Base-by-base conservation (phyloP, 2,329 filamentous ascomycete species). In the Monilinia laxa region DNA sequence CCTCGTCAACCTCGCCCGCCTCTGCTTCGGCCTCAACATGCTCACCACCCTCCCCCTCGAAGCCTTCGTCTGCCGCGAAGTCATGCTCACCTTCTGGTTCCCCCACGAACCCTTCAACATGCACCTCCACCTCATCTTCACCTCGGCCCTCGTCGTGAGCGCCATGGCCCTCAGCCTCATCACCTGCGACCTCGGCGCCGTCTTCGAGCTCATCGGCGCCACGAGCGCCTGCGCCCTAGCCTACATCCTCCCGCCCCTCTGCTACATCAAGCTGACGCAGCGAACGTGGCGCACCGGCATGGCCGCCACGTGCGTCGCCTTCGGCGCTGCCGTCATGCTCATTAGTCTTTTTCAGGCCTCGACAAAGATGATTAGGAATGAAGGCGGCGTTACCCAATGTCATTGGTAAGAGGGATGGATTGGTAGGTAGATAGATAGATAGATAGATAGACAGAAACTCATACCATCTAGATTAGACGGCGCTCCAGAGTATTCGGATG, bases 21-120 rank as follows among this genome's bases (percentile, higher is more conserved):
- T 99, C 62, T 97, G 92, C 80, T 98, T 99, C 76, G 95, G 95
- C 2, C 85, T 99, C 71, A 99, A 99, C 83, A 99, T 99, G 95
- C 87, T 99, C 74, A 97, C 95, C 18, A 98, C 95, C 1, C 83
- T 99, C 47, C 95, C 95, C 0, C 88, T 99, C 68, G 95, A 99
- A 82, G 93, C 93, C 20, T 99, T 99, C 78, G 95, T 99, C 65
- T 99, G 95, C 79, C 87, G 95, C 75, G 95, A 97, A 79, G 93
- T 97, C 70, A 96, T 97, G 91, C 86, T 92, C 72, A 93, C 92
- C 70, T 97, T 96, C 79, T 89, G 83, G 76, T 88, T 84, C 74
- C 85, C 85, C 0, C 82, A 68, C 5, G 71, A 75, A 47, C 90
- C 90, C 0, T 96, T 93, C 80, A 89, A 93, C 77, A 87, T 92